Evolutionary conservation across 805 yeast genomes (phyloP).

Genomic region (Starmera quercuum): DNA sequence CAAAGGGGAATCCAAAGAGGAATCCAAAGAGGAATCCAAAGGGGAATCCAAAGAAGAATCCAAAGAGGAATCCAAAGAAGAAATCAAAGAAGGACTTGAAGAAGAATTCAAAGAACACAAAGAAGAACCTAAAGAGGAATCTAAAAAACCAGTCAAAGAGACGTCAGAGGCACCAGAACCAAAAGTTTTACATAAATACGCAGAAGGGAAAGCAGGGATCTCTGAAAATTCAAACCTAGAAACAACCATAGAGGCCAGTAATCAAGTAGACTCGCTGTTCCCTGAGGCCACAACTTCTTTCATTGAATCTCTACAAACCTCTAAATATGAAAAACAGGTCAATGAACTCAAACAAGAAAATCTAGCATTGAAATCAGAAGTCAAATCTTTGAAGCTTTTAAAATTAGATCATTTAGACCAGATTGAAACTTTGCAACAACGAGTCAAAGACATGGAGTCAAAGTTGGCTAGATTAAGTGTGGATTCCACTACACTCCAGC

Average conservation of each 20-base stretch:
- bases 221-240: neutral
- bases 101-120: slow-evolving; percentile 2
- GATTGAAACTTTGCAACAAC: slow-evolving; percentile 22
- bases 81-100: neutral
- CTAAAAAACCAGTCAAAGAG: neutral
- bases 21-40: slow-evolving; percentile 1
- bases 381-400: slow-evolving; percentile 28
- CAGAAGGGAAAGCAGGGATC: slow-evolving; percentile 6
- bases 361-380: slow-evolving; percentile 26
- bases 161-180: neutral
- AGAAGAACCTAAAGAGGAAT: neutral
- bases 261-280: slow-evolving; percentile 8
- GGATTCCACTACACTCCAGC: slow-evolving; percentile 13
- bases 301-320: slow-evolving; percentile 15
- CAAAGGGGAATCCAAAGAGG: slow-evolving; percentile 2
- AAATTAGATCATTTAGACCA: slow-evolving; percentile 28
- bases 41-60: slow-evolving; percentile 3
- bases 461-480: slow-evolving; percentile 16
- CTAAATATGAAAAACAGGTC: slow-evolving; percentile 12
- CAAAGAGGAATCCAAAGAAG: slow-evolving; percentile 5
- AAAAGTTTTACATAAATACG: slow-evolving; percentile 5
- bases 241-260: slow-evolving; percentile 1
- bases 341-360: slow-evolving; percentile 24
- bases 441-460: slow-evolving; percentile 18
- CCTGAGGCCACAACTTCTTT: slow-evolving; percentile 18